These are phyloP conservation scores for Alternaria alternata DNA, from an alignment of 2,329 filamentous ascomycete genomes.

Conservation along the genomic window DNA sequence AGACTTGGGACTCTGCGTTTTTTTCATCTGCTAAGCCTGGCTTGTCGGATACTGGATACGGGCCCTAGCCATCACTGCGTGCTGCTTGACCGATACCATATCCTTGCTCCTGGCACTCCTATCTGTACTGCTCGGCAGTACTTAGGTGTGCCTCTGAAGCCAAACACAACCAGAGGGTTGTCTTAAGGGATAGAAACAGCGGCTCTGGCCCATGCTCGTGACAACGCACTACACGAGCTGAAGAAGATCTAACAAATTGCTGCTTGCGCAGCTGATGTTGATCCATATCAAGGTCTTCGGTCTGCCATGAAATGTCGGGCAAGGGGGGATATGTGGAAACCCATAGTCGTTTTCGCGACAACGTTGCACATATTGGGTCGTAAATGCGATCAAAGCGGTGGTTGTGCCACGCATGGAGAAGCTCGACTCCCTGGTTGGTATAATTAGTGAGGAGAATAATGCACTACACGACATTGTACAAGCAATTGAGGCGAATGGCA, in stretches of 20 bases:
- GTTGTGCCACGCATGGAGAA: background rate
- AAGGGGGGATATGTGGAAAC: background rate
- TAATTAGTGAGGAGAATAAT: background rate
- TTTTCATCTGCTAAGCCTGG: background rate
- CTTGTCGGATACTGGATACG: background rate
- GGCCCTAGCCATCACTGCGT: background rate
- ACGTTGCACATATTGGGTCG: background rate
- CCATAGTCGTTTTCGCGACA: background rate
- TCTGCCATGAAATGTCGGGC: background rate
- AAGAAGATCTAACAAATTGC: background rate
- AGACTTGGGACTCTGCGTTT: background rate
- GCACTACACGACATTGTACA: background rate
- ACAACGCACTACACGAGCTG: background rate
- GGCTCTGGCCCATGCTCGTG: no score
- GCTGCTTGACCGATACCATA: background rate
- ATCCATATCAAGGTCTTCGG: background rate
- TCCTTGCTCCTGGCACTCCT: background rate
- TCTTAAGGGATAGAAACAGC: background rate
- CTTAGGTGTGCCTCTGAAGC: background rate
- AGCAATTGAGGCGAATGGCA: background rate
- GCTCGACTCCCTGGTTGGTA: background rate
- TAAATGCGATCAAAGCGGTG: background rate
- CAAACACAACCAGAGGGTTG: background rate
- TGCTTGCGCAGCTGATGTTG: background rate
- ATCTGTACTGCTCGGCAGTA: background rate